Evolutionary conservation across 1,139 yeast species (phyloP).

Genomic region (Taphrina betulina): DNA sequence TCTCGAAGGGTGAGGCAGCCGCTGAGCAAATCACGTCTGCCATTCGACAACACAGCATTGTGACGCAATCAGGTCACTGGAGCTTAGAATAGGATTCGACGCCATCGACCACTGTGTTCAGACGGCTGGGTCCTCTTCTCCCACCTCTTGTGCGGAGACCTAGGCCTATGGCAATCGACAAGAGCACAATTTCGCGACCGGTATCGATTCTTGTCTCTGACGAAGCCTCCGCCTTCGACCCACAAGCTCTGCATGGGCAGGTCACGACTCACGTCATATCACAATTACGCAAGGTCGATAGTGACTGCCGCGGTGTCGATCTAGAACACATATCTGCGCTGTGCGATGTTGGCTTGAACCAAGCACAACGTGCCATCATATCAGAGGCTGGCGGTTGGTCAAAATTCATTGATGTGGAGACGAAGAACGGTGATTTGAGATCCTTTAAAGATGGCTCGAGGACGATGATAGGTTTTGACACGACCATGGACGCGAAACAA

Average conservation of each 20-base stretch:
- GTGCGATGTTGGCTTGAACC: not conserved
- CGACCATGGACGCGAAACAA: not conserved
- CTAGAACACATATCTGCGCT: constrained; percentile 1
- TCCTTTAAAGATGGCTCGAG: constrained; percentile 2
- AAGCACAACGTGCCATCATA: not conserved
- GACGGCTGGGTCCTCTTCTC: no score
- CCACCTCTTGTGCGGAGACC: no score
- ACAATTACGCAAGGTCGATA: not conserved
- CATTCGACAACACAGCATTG: no score
- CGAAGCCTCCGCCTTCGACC: not conserved
- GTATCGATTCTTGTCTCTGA: not conserved
- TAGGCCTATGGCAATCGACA: not conserved
- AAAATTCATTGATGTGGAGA: not conserved
- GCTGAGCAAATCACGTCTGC: no score
- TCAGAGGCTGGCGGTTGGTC: constrained; percentile 1
- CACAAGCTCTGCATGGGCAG: not conserved
- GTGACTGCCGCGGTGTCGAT: constrained; percentile 3
- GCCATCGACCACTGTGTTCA: no score
- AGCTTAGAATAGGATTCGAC: no score
- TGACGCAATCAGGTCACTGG: no score
- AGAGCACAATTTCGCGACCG: not conserved
- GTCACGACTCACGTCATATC: not conserved
- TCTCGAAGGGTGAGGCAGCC: no score
- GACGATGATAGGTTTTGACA: not conserved
- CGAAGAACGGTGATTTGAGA: not conserved